Evolutionary conservation across 176 grass and related monocot genomes (phyloP), one percentile per base, ranked within the genome.

Genomic region (Thinopyrum elongatum): DNA sequence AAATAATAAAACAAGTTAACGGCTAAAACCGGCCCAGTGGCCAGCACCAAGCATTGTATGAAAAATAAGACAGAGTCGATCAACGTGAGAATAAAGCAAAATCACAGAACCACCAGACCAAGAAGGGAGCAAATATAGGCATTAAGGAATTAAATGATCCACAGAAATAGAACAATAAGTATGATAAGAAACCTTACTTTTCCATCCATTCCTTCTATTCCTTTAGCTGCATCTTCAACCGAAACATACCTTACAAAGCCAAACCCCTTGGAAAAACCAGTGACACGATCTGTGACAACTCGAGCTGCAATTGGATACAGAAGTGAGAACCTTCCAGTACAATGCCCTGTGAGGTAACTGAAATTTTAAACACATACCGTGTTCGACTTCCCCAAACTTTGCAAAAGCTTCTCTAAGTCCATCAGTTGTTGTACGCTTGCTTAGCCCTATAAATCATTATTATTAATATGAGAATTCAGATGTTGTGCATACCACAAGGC

Each of bases 201-300:
- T 88, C 97, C 97, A 78, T 98, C 97, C 94, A 94, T 92, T 69
- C 94, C 94, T 74, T 95, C 90, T 66, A 92, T 91, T 81, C 94
- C 97, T 84, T 86, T 90, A 29, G 74, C 17, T 28, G 97, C 97
- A 73, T 98, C 97, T 86, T 95, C 92, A 44, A 88, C 31, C 4
- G 90, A 80, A 74, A 85, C 82, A 82, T 98, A 98, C 39, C 86
- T 85, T 64, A 98, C 90, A 86, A 98, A 98, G 58, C 97, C 97
- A 86, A 94, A 95, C 44, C 97, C 97, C 86, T 89, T 98, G 12
- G 97, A 95, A 83, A 94, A 95, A 70, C 92, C 92, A 36, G 71
- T 91, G 61, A 91, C 73, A 74, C 84, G 92, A 57, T 98, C 97
- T 34, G 90, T 85, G 75, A 95, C 84, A 91, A 98, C 97, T 84